phyloP scores from a whole-genome alignment of 495 filamentous ascomycete genomes.

The Emericellopsis terricola region DNA sequence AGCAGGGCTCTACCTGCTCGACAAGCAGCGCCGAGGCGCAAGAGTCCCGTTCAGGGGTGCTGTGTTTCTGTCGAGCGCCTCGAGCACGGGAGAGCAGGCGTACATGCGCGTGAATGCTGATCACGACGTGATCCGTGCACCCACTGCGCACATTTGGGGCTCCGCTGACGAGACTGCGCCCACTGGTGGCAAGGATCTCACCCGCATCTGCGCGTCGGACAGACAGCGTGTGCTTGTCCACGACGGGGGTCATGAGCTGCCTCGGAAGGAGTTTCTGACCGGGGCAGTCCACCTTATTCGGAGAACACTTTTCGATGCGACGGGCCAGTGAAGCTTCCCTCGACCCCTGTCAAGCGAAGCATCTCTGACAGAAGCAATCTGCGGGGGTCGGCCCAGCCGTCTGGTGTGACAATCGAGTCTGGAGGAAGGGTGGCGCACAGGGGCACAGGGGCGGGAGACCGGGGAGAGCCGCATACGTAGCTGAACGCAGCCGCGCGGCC shows the following conservation, averaged over 20 bases:
- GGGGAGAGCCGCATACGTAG: too few relatives aligned
- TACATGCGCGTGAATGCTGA: background rate
- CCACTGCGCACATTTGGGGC: constrained; percentile 2
- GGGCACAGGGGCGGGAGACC: too few relatives aligned
- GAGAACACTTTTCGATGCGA: too few relatives aligned
- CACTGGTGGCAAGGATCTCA: constrained; percentile 1
- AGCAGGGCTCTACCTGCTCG: constrained; percentile 1
- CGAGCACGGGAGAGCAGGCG: background rate
- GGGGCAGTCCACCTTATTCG: background rate
- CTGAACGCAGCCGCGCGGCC: too few relatives aligned
- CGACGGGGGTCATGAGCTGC: background rate
- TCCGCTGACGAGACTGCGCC: constrained; percentile 1
- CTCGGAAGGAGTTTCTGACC: background rate
- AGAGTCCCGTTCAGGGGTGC: background rate
- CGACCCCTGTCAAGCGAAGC: too few relatives aligned
- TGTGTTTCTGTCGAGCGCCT: background rate
- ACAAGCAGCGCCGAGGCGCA: background rate
- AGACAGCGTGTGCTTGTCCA: background rate
- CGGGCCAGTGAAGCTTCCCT: too few relatives aligned
- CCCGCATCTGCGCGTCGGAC: background rate
- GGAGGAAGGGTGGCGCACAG: too few relatives aligned
- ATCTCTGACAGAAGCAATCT: too few relatives aligned
- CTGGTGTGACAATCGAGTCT: too few relatives aligned
- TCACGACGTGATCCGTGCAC: background rate
- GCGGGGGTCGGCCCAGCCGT: too few relatives aligned